Conservation (phyloP, 1,284 basidiomycete genomes). For the Papiliotrema fonsecae region DNA sequence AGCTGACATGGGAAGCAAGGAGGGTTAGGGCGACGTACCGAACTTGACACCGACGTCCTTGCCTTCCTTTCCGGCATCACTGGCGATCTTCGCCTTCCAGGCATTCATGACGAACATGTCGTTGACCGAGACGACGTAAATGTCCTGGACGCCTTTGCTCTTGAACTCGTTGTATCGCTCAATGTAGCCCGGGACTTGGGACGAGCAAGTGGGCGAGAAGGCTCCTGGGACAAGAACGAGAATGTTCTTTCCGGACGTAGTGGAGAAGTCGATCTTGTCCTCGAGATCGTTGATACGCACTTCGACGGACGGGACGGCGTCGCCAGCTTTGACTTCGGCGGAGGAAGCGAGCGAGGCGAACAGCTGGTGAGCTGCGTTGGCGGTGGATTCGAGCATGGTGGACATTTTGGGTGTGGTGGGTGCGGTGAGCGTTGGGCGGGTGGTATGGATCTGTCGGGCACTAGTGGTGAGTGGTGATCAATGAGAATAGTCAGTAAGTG, state of each 20-base stretch:
- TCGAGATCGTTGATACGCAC: slow-evolving; percentile 59
- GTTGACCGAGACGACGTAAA: slow-evolving; percentile 67
- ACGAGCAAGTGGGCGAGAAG: slow-evolving; percentile 58
- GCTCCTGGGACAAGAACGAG: slow-evolving; percentile 55
- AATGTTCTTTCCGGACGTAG: slow-evolving; percentile 62
- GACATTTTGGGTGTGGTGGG: slow-evolving; percentile 10
- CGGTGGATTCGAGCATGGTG: slow-evolving; percentile 53
- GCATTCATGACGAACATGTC: slow-evolving; percentile 60
- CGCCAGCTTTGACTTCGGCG: slow-evolving; percentile 55
- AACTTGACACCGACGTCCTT: slow-evolving; percentile 36
- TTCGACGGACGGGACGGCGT: slow-evolving; percentile 49
- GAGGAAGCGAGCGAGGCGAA: slow-evolving; percentile 52
- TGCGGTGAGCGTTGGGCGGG: not conserved
- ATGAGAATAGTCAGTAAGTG: no score
- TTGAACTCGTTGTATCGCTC: slow-evolving; percentile 59
- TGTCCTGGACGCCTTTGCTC: slow-evolving; percentile 62
- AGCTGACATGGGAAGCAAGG: not conserved
- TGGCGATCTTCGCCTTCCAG: slow-evolving; percentile 64
- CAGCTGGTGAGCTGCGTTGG: slow-evolving; percentile 56
- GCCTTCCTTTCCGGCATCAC: slow-evolving; percentile 29
- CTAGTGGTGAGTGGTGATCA: not conserved
- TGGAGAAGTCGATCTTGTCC: slow-evolving; percentile 52
- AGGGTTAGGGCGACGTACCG: slow-evolving; percentile 25
- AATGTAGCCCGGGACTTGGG: slow-evolving; percentile 64
- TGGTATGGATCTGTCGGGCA: not conserved